Base-by-base conservation (phyloP, 2,329 filamentous ascomycete genomes). In the Endothia cerciana region DNA sequence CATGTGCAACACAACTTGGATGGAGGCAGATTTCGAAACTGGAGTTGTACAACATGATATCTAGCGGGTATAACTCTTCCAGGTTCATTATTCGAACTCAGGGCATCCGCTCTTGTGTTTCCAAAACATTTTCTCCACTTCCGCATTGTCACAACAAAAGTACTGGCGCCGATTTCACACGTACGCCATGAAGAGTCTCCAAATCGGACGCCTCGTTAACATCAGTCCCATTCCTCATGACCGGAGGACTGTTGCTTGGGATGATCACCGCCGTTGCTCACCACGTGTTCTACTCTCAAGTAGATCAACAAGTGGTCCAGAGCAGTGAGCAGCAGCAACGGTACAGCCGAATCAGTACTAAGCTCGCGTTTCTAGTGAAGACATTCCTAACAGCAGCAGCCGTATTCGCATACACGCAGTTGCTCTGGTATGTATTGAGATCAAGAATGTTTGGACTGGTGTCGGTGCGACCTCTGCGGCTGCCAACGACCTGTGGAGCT, bases 151-250 rank as follows among this genome's bases (percentile, higher is more conserved):
- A n/a, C n/a, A n/a, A n/a, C n/a, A n/a, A n/a, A n/a, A n/a, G n/a
- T n/a, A n/a, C n/a, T n/a, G n/a, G n/a, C n/a, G n/a, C n/a, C n/a
- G n/a, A n/a, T n/a, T n/a, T n/a, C 33, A 45, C 43, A 45, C 8
- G 5, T 45, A 7, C 43, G n/a, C 43, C 43, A 45, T 45, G 19
- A 45, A 45, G 43, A 45, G 19, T 15, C 43, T 45, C 43, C 8
- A 10, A 5, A 10, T 22, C 43, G 10, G 10, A 3, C 43, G 7
- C n/a, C 5, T 49, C 8, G 30, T 49, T 13, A n/a, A 49, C 15
- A 19, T 25, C 58, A 45, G 41, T 60, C 6, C 43, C 41, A 30
- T 60, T 60, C 10, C 30, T 49, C 2, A 60, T 60, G 58, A 43
- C n/a, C 2, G 58, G 43, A 2, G 19, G 43, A 17, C 43, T 60